Percentiles rank a stretch among this genome's conserved stretches.
Evolutionary conservation across 2,329 filamentous ascomycete species (phyloP).

Genomic region (Amylocarpus encephaloides): DNA sequence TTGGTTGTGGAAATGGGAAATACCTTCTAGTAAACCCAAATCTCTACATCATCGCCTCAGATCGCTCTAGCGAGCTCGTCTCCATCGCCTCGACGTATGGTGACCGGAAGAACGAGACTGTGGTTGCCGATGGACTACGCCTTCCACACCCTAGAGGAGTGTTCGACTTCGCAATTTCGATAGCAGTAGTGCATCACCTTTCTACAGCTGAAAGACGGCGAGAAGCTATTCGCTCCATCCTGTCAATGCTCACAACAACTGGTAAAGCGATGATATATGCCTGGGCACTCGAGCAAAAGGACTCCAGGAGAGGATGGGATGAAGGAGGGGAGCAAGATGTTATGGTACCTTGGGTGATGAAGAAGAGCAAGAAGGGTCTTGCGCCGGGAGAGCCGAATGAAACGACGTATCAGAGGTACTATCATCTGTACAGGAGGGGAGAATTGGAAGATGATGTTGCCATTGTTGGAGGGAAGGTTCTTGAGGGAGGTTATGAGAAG

Average conservation of each 20-base stretch:
- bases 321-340: slow-evolving; percentile 79
- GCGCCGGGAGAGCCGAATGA: slow-evolving; percentile 32
- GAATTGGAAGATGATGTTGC: slow-evolving; percentile 78
- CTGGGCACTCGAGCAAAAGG: slow-evolving; percentile 90
- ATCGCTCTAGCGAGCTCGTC: slow-evolving; percentile 63
- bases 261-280: slow-evolving; percentile 80
- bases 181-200: slow-evolving; percentile 91
- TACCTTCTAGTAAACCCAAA: slow-evolving; percentile 74
- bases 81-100: slow-evolving; percentile 43
- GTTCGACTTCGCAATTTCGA: slow-evolving; percentile 88
- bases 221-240: slow-evolving; percentile 63
- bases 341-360: slow-evolving; percentile 89
- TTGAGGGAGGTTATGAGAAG: slow-evolving; percentile 84
- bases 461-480: slow-evolving; percentile 66
- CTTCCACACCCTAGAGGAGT: slow-evolving; percentile 64
- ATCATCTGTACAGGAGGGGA: slow-evolving; percentile 82
- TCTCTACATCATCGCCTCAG: slow-evolving; percentile 77
- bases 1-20: slow-evolving; percentile 97
- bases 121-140: slow-evolving; percentile 77
- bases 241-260: slow-evolving; percentile 54
- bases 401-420: slow-evolving; percentile 71
- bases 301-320: slow-evolving; percentile 83
- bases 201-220: slow-evolving; percentile 69
- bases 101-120: slow-evolving; percentile 33
- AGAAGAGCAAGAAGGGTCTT: slow-evolving; percentile 32